A percentile compares a stretch with the other conserved stretches of the same genome.
Evolutionary conservation across 768 basidiomycete genomes (phyloP).

Genomic region (Naganishia randhawae): DNA sequence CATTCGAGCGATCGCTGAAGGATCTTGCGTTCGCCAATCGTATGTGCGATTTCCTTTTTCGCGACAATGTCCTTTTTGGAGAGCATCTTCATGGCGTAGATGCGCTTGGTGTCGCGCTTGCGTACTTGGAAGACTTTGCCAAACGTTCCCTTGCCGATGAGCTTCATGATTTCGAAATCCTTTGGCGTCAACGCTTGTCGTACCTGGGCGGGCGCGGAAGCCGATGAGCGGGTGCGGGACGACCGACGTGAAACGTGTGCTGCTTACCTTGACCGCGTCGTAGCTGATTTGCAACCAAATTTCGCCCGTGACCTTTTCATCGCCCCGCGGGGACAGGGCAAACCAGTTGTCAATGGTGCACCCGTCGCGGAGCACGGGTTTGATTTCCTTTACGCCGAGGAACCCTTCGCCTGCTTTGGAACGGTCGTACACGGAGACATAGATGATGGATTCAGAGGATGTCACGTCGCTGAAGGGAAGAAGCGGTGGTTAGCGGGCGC

Average conservation of each 20-base stretch:
- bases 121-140: slow-evolving; percentile 98
- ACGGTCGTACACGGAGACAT: slow-evolving; percentile 87
- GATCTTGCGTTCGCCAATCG: slow-evolving; percentile 98
- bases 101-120: slow-evolving; percentile 94
- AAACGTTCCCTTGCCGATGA: slow-evolving; percentile 97
- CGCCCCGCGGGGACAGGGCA: slow-evolving; percentile 57
- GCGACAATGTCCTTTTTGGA: slow-evolving; percentile 98
- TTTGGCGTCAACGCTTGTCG: slow-evolving; percentile 65
- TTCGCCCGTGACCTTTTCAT: slow-evolving; percentile 81
- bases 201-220: not conserved
- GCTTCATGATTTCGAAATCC: slow-evolving; percentile 97
- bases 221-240: not conserved
- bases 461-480: slow-evolving; percentile 74
- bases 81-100: slow-evolving; percentile 99
- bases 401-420: slow-evolving; percentile 77
- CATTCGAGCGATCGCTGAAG: slow-evolving; percentile 86
- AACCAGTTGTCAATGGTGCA: slow-evolving; percentile 96
- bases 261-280: slow-evolving; percentile 77
- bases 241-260: not conserved
- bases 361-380: slow-evolving; percentile 84
- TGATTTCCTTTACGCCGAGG: slow-evolving; percentile 84
- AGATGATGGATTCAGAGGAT: slow-evolving; percentile 74
- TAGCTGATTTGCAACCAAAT: slow-evolving; percentile 92
- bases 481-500: not conserved
- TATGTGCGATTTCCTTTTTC: slow-evolving; percentile 99